Evolutionary conservation across 805 yeast genomes (phyloP), one percentile per base, ranked within the genome.

Genomic region (Teunomyces kruisii): DNA sequence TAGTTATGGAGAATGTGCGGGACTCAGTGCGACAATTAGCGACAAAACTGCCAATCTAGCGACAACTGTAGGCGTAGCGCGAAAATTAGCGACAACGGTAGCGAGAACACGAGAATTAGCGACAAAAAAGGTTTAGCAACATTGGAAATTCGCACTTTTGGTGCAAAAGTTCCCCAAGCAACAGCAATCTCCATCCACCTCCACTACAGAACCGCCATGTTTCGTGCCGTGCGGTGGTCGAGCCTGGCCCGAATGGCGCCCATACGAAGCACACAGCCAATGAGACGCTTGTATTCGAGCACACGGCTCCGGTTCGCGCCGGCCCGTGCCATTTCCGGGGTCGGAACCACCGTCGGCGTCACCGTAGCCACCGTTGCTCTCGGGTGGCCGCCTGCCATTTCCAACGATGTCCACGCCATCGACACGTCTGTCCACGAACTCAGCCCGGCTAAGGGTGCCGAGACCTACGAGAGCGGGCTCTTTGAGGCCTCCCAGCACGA

Each of bases 401-500:
- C 28, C 24, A 66, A 66, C 49, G 72, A 67, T 13, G 65, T 64
- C 9, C 64, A 60, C 47, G 64, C 67, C 10, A 52, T 64, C 1
- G 64, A 65, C 42, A 55, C 61, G 3, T 43, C 62, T 6, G 61
- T 70, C 14, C 78, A 75, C 50, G 64, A 58, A n/a, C 61, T 79
- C 32, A 47, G 46, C 5, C 77, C 86, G 0, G 78, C 72, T 45
- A 58, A 72, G 1, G 56, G 53, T 1, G 82, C 82, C 3, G 86
- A 81, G 30, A 86, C 95, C 0, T 84, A 72, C 62, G 94, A 86
- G 58, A 74, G 75, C 72, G 87, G 87, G 0, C 68, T 86, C 2
- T 86, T 71, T 58, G 46, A 65, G 9, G 71, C 87, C 0, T 85
- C 91, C 0, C 83, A 81, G 51, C 61, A 63, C 14, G 89, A 86